Evolutionary conservation across 2,329 filamentous ascomycete genomes (phyloP).

Genomic region (Albifimbria verrucaria): DNA sequence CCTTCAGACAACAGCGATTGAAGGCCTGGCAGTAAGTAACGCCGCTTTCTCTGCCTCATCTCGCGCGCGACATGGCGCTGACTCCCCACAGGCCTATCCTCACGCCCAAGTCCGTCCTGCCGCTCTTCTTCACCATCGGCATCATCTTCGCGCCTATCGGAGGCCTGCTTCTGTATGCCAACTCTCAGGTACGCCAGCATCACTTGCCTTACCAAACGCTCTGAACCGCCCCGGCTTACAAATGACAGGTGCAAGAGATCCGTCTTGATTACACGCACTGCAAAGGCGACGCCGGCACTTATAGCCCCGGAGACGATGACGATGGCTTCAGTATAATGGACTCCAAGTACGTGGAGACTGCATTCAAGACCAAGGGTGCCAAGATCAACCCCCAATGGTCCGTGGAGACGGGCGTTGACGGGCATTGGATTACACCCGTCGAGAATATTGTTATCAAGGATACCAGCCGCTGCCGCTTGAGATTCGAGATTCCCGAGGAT

Average conservation of each 20-base stretch:
- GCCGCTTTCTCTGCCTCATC: conserved; percentile 5
- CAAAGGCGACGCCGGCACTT: conserved; percentile 48
- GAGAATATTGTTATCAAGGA: conserved; percentile 30
- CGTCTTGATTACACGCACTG: conserved; percentile 88
- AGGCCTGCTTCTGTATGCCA: conserved; percentile 81
- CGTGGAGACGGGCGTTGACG: conserved; percentile 32
- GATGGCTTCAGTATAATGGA: conserved; percentile 52
- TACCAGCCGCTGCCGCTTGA: conserved; percentile 63
- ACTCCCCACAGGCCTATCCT: conserved; percentile 81
- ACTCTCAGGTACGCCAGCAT: conserved; percentile 70
- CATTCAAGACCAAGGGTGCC: conserved; percentile 62
- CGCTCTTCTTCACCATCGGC: conserved; percentile 86
- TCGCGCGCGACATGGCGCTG: conserved; percentile 20
- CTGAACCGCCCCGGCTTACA: no score
- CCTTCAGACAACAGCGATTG: conserved; percentile 92
- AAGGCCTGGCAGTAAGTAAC: conserved; percentile 92
- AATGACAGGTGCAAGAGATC: conserved; percentile 81
- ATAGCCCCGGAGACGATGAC: conserved; percentile 16
- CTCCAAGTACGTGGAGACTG: conserved; percentile 54
- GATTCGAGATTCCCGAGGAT: conserved; percentile 75
- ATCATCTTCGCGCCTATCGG: conserved; percentile 93
- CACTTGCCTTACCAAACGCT: no score
- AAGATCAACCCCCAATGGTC: conserved; percentile 39
- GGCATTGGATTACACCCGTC: conserved; percentile 38
- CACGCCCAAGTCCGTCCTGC: conserved; percentile 89